A percentile compares a stretch with the other conserved stretches of the same genome.
phyloP scores from a whole-genome alignment of 306 rosid genomes.

The Inga oerstediana region DNA sequence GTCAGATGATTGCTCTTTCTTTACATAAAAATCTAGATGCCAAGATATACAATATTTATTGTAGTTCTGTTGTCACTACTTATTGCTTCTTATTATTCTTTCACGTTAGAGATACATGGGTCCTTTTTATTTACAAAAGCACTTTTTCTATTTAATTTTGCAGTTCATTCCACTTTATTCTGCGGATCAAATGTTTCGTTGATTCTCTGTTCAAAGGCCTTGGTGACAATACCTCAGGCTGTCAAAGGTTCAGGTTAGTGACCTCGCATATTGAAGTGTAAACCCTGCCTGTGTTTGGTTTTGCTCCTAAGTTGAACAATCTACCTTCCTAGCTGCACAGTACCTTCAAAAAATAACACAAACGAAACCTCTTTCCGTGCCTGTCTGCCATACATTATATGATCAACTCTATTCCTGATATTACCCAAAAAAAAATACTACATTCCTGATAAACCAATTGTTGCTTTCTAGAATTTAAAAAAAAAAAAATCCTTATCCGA shows the following conservation, averaged over 20 bases:
- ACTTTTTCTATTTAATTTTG: not conserved
- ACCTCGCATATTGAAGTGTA: not conserved
- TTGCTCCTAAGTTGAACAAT: not conserved
- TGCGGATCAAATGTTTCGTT: not conserved
- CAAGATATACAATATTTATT: not conserved
- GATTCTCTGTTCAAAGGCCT: not conserved
- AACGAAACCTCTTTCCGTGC: not conserved
- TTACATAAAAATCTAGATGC: not conserved
- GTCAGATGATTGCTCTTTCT: not conserved
- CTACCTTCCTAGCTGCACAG: not conserved
- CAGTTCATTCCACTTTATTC: not conserved
- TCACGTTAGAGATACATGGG: not conserved
- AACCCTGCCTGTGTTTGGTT: not conserved
- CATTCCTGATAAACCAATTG: not conserved
- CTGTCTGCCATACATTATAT: not conserved
- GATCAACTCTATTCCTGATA: not conserved
- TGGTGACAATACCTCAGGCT: not conserved
- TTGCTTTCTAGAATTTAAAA: not conserved
- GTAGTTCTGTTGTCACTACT: not conserved
- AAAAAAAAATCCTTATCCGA: not conserved
- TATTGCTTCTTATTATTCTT: not conserved
- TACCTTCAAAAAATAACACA: not conserved
- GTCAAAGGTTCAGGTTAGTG: not conserved
- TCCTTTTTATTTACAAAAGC: not conserved
- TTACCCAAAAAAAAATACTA: not conserved